Evolutionary conservation across 352 stramenopile species (phyloP), one percentile per base, ranked within the genome.

Genomic region (Phytophthora chlamydospora): DNA sequence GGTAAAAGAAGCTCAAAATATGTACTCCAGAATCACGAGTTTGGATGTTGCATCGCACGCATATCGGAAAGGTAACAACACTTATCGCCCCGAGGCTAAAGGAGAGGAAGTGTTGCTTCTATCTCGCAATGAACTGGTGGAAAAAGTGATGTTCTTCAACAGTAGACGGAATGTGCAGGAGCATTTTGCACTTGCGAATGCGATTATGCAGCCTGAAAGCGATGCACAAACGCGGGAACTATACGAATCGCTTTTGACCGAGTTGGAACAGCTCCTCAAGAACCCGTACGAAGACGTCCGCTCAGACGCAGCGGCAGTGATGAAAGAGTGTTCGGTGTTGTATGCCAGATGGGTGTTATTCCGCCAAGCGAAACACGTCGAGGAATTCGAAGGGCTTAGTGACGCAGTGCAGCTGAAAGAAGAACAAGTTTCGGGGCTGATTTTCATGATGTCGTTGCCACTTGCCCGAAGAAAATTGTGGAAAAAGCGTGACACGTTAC

Each of bases 71-170:
- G 53, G 40, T 24, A 64, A 40, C 10, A 16, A 2, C 46, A 32
- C 9, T 45, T 5, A 1, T 16, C 27, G 24, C 14, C 49, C 9
- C 44, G 51, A 38, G 10, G 3, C 31, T 31, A 64, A 64, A 43
- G 60, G 43, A 6, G 62, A 83, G 11, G 56, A 72, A 31, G 69
- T 72, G 1, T 53, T 62, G 16, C 62, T 89, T 3, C 66, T 76
- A 5, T 90, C 80, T 29, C 76, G 82, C 41, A 90, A 91, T 19
- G 80, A 91, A 21, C 71, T 89, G 70, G 73, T 85, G n/a, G 80
- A 91, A 59, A 74, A 73, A 14, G 68, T 86, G 27, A 57, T 82
- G 16, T 80, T 89, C 50, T 90, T 91, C 50, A 83, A 85, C 41
- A 58, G 64, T 6, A 83, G 75, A 45, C 64, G 82, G 27, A 88